Evolutionary conservation across 2,329 filamentous ascomycete species (phyloP).

Genomic region (Eurotiales sp.): DNA sequence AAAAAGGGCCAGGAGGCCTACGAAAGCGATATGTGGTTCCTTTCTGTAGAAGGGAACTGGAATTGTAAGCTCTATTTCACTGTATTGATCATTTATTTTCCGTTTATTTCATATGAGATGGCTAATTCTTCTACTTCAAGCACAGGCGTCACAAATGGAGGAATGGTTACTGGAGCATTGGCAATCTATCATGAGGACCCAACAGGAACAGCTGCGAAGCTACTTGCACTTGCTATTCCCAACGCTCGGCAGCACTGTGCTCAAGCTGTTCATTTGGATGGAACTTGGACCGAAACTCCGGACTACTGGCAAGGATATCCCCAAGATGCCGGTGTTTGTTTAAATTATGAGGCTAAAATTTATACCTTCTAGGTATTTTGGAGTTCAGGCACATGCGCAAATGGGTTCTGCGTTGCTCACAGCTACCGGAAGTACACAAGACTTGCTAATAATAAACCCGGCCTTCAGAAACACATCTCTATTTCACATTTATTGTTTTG

Average conservation of each 20-base stretch:
- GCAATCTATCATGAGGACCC: slow-evolving; percentile 6
- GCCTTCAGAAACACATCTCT: background rate
- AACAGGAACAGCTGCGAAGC: background rate
- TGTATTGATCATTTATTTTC: background rate
- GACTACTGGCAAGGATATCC: background rate
- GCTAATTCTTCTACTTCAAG: background rate
- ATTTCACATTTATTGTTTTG: slow-evolving; percentile 1
- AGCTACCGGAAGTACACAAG: background rate
- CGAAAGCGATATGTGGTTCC: background rate
- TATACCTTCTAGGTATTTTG: slow-evolving; percentile 1
- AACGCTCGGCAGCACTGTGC: background rate
- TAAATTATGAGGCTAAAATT: background rate
- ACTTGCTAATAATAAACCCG: background rate
- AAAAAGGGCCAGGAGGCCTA: slow-evolving; percentile 2
- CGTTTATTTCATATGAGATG: too few relatives aligned
- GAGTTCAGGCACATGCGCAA: background rate
- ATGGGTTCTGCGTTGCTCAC: slow-evolving; percentile 1
- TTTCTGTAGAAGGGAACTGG: slow-evolving; percentile 2
- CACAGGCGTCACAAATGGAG: slow-evolving; percentile 4
- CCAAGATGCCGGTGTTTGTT: background rate
- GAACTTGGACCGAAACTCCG: slow-evolving; percentile 4
- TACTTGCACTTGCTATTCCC: background rate
- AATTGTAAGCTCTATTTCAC: background rate
- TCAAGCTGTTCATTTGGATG: background rate
- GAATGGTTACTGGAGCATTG: slow-evolving; percentile 1